Conservation (phyloP, 1,139 yeast genomes). For the Hanseniaspora gamundiae region DNA sequence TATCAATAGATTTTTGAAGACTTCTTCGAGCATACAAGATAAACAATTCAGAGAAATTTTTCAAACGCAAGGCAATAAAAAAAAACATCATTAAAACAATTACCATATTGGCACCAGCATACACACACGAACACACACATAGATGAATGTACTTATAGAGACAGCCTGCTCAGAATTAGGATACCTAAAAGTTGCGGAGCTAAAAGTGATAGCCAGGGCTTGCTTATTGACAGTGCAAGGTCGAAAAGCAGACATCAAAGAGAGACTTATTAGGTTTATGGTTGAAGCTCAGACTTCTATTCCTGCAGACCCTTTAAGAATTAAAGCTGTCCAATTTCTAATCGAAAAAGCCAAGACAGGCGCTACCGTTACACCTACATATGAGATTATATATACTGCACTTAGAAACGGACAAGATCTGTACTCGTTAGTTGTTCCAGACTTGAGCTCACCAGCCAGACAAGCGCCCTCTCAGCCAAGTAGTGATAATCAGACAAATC, state of each 20-base stretch:
- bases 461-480: slow-evolving; percentile 8
- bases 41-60: too few relatives aligned
- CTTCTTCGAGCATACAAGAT: too few relatives aligned
- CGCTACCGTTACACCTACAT: slow-evolving; percentile 29
- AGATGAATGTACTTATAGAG: too few relatives aligned
- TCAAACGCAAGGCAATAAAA: too few relatives aligned
- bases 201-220: slow-evolving; percentile 36
- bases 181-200: slow-evolving; percentile 22
- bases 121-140: too few relatives aligned
- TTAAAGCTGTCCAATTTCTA: slow-evolving; percentile 34
- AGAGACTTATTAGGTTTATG: slow-evolving; percentile 32
- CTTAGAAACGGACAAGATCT: slow-evolving; percentile 13
- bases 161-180: too few relatives aligned
- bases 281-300: slow-evolving; percentile 27
- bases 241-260: slow-evolving; percentile 38
- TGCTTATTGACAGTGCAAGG: slow-evolving; percentile 37
- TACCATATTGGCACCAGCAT: too few relatives aligned
- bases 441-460: slow-evolving; percentile 10
- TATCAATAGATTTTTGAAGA: too few relatives aligned
- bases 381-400: slow-evolving; percentile 21
- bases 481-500: slow-evolving; percentile 14
- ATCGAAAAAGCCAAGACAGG: slow-evolving; percentile 29
- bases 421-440: slow-evolving; percentile 10
- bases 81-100: too few relatives aligned
- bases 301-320: slow-evolving; percentile 29